Base-by-base conservation (phyloP, 2,329 filamentous ascomycete species). In the Phaeosphaeriaceae sp. region DNA sequence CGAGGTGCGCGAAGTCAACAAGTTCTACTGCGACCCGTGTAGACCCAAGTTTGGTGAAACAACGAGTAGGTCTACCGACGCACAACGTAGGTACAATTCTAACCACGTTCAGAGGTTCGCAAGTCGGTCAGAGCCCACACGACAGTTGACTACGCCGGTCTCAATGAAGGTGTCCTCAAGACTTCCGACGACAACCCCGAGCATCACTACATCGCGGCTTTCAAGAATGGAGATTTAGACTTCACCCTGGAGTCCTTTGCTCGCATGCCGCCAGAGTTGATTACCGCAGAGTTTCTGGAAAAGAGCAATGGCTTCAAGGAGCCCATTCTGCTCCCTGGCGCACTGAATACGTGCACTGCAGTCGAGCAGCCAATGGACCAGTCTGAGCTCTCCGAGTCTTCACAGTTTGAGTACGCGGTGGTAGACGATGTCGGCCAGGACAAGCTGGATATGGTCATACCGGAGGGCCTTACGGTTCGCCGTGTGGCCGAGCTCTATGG, bases 371-470 rank as follows among this genome's bases (percentile, higher is more conserved):
- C 23, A 2, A 11, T 11, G 23, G 23, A 44, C 48, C 36, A 41
- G 49, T 5, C 17, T 33, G 13, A 18, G 33, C 8, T 9, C 16
- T 9, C 21, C n/a, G 34, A 40, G 20, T n/a, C 48, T 37, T 17
- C 35, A 20, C 6, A 79, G 45, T 79, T 79, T 37, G 74, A 83
- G 47, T 77, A 77, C 49, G 75, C 81, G 52, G 66, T 70, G n/a
- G 73, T 78, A 6, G 67, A 68, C n/a, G 82, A 87, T 58, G 80
- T 83, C 61, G 82, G 84, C 15, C 85, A 87, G 67, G 86, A 88
- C 66, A 78, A 79, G 49, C 73, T 88, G 18, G 86, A 84, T 57
- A 88, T 88, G 86, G 82, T 88, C 20, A 86, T 88, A 54, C 86
- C 86, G 2, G 74, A 82, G 56, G 81, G 81, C 26, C 74, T 88